Base-by-base conservation (phyloP, 129 eudicot species). In the Oenanthe sinensis region DNA sequence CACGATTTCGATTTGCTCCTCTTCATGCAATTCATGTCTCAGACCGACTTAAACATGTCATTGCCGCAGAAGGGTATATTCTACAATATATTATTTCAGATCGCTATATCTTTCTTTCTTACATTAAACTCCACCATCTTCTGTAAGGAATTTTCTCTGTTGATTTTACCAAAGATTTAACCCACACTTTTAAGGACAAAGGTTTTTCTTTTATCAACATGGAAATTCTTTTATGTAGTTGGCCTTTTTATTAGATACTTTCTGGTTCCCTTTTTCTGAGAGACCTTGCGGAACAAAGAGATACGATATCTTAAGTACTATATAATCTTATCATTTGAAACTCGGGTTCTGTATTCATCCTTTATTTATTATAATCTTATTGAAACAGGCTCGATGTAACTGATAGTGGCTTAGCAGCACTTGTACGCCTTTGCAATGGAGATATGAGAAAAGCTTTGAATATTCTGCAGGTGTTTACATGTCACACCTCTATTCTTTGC, bases 381-480 rank as follows among this genome's bases (percentile, higher is more conserved):
- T 79, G 52, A 17, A 78, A 60, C 79, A 96, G 98, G 87, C 97
- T 96, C 83, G 96, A 92, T 89, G 99, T 96, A 46, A 77, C 95
- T 72, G 97, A 85, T 79, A 82, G 82, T 71, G 97, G 99, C 63
- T 79, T 96, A 75, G 84, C 88, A 71, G 99, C 97, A 80, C 93
- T 96, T 85, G 99, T 96, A 75, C 85, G 95, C 77, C 93, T 96
- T 65, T 83, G 99, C 89, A 92, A 89, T 81, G 99, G 99, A 76
- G 99, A 96, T 85, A 96, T 96, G 97, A 85, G 99, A 83, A 96
- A 96, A 88, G 97, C 97, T 65, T 84, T 96, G 88, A 96, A 96
- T 82, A 96, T 96, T 85, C 86, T 96, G 82, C 99, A 95, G 96
- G 98, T 95, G 30, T 37, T 40, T 22, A n/a, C 39, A 22, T 24